Percentiles rank a stretch among this genome's conserved stretches.
Conservation (phyloP, 345 rosid genomes). For the Linum trigynum region DNA sequence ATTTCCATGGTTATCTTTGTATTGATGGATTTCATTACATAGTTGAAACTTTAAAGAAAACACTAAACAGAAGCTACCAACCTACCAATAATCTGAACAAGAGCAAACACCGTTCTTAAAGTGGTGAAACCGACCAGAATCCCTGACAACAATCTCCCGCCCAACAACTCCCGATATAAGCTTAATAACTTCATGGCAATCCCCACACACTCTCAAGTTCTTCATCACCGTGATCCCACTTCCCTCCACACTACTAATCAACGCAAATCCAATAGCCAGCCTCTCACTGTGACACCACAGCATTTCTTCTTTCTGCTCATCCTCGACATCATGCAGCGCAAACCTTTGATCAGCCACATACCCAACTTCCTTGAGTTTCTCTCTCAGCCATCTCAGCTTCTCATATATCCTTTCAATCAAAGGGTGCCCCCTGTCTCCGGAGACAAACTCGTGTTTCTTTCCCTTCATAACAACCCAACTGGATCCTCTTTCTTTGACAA, state of each 20-base stretch:
- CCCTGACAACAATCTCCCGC: constrained; percentile 46
- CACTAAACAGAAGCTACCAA: not conserved
- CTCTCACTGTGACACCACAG: constrained; percentile 59
- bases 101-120: constrained; percentile 40
- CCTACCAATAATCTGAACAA: constrained; percentile 54
- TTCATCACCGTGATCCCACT: constrained; percentile 54
- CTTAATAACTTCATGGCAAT: constrained; percentile 51
- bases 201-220: constrained; percentile 65
- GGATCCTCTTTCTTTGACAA: constrained; percentile 43
- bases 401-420: constrained; percentile 26
- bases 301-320: constrained; percentile 62
- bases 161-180: constrained; percentile 38
- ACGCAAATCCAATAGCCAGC: constrained; percentile 50
- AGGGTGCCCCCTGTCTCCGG: constrained; percentile 48
- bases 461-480: constrained; percentile 59
- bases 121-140: constrained; percentile 48
- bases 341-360: constrained; percentile 46
- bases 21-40: not conserved
- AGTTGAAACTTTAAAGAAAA: not conserved
- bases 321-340: constrained; percentile 59
- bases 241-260: constrained; percentile 39
- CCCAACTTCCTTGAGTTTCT: constrained; percentile 47
- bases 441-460: constrained; percentile 42
- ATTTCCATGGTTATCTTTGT: not conserved
- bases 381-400: constrained; percentile 53